These are phyloP conservation scores for Hanseniaspora meyeri DNA, from an alignment of 805 yeast genomes.

Conservation along the genomic window DNA sequence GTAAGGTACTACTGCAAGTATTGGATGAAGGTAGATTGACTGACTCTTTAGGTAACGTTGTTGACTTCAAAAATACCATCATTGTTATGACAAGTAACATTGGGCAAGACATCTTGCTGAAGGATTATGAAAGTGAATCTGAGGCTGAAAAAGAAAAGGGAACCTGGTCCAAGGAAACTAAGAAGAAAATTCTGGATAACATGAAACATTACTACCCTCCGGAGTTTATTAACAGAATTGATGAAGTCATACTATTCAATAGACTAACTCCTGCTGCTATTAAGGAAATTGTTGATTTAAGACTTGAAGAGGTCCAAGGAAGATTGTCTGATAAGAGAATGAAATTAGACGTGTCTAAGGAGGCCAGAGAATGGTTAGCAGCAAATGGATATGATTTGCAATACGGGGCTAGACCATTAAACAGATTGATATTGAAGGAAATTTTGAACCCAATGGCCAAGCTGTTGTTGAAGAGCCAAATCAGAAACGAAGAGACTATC, in stretches of 20 bases:
- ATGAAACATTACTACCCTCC: conserved; percentile 77
- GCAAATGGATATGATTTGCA: conserved; percentile 79
- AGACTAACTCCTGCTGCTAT: conserved; percentile 68
- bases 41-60: conserved; percentile 87
- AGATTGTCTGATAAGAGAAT: conserved; percentile 72
- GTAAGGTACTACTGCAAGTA: conserved; percentile 80
- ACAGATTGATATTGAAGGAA: conserved; percentile 72
- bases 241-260: conserved; percentile 87
- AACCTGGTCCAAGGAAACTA: conserved; percentile 41
- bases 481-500: conserved; percentile 47
- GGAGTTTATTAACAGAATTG: conserved; percentile 87
- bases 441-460: conserved; percentile 83
- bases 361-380: conserved; percentile 67
- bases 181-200: conserved; percentile 48
- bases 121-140: conserved; percentile 36
- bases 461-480: conserved; percentile 64
- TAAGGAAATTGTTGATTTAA: conserved; percentile 68
- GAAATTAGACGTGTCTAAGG: conserved; percentile 39
- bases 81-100: conserved; percentile 94
- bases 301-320: conserved; percentile 69
- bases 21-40: conserved; percentile 90
- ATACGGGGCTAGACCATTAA: conserved; percentile 94
- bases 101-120: conserved; percentile 77
- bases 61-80: conserved; percentile 87
- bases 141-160: conserved; percentile 43